Evolutionary conservation across 1,284 basidiomycete genomes (phyloP), one percentile per base, ranked within the genome.

Genomic region (Termitomyces sp.): DNA sequence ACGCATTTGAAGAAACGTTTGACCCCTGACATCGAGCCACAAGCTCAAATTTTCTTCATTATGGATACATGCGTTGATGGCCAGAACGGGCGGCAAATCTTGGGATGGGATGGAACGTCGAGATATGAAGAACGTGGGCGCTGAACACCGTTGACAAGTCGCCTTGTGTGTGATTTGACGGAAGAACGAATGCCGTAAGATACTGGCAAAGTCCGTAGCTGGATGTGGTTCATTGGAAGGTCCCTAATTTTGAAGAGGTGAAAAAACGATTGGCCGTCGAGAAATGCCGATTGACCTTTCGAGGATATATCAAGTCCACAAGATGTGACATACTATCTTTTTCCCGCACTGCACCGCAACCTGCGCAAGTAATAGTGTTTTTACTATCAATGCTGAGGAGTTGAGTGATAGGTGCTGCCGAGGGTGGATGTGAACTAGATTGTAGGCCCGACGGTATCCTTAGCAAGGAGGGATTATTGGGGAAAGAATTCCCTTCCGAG

Each of bases 241-340:
- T 21, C 36, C 50, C 59, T 63, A 46, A 44, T 39, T n/a, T 21
- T 31, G 17, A 44, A 30, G 3, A 44, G 24, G 28, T 55, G 30
- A 46, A 36, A 28, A 13, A 44, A 17, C 34, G 15, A 21, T 30
- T 5, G 26, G 15, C 34, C 15, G 50, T 6, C 6, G 15, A 28
- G 13, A 47, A 21, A 12, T 15, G 19, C 26, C 47, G 9, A 55
- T 33, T 38, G 56, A 91, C 90, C 72, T 86, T 90, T 54, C 88
- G 82, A 5, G 94, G 92, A 70, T 98, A 98, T 17, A 86, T 73
- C 64, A 99, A 70, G 65, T 99, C 96, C n/a, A 98, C 69, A 19
- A 92, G 77, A 67, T 94, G 89, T 0, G 87, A 81, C 68, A 87
- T 79, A 53, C 84, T 83, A 52, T 88, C 85, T 66, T 94, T 90